These are phyloP conservation scores for Heliamphora exappendiculata DNA, from an alignment of 148 eudicot species.

Conservation along the genomic window DNA sequence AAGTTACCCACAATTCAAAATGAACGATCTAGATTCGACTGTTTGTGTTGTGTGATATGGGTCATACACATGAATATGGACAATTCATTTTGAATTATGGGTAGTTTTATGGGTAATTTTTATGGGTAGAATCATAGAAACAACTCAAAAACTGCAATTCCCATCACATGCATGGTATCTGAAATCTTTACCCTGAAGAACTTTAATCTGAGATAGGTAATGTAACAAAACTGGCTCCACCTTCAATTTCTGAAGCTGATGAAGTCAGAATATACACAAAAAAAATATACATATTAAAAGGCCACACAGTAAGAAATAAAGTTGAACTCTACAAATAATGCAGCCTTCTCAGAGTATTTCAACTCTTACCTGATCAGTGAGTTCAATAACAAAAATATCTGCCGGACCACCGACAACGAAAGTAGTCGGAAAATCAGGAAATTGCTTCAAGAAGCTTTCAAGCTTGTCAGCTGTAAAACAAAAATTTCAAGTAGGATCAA, in stretches of 20 bases:
- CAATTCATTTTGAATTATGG: too few relatives aligned
- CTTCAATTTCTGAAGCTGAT: slow-evolving; percentile 83
- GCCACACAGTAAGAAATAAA: background rate
- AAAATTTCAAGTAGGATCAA: background rate
- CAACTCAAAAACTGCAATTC: background rate
- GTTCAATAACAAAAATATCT: slow-evolving; percentile 77
- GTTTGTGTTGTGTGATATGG: too few relatives aligned
- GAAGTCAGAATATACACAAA: slow-evolving; percentile 10
- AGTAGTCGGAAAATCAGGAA: slow-evolving; percentile 78
- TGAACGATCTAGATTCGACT: too few relatives aligned
- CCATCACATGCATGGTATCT: slow-evolving; percentile 1
- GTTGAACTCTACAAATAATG: background rate
- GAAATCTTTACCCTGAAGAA: slow-evolving; percentile 52
- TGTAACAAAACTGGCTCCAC: slow-evolving; percentile 95
- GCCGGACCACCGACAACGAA: slow-evolving; percentile 83
- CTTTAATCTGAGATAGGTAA: slow-evolving; percentile 68
- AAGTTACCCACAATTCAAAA: too few relatives aligned
- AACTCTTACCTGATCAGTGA: slow-evolving; percentile 73
- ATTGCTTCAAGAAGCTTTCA: slow-evolving; percentile 57
- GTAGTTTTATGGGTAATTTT: too few relatives aligned
- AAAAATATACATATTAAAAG: slow-evolving; percentile 2
- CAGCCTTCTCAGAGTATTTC: background rate
- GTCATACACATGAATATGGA: too few relatives aligned
- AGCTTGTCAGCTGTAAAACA: slow-evolving; percentile 57
- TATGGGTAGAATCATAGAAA: too few relatives aligned